Base-by-base conservation (phyloP, 345 rosid species). In the Lagerstroemia speciosa region DNA sequence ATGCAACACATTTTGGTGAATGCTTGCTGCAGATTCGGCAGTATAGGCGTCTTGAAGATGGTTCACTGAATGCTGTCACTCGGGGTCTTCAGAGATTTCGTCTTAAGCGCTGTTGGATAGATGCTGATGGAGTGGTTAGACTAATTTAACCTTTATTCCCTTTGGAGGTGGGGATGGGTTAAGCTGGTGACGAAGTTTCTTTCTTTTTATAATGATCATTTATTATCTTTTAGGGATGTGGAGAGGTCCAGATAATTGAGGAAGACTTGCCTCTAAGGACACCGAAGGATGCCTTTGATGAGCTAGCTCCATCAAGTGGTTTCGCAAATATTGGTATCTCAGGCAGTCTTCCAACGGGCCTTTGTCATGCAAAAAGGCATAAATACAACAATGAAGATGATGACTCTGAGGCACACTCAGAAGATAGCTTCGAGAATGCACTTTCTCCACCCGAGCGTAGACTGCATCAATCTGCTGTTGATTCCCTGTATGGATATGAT, bases 1-100 rank as follows among this genome's bases (percentile, higher is more conserved):
- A 27, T 30, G 26, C 27, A 37, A 26, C 29, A 17, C 1, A 26
- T 22, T 68, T 17, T 38, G 63, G 37, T 53, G 50, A 0, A 30
- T 45, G 17, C 30, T 55, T 38, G 72, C 69, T 69, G 57, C 85
- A 94, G 99, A 91, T 94, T 80, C 87, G 98, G 41, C 96, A 94
- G 67, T 85, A 80, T 66, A 84, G 99, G 62, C 78, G 90, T 24
- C 77, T 91, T 72, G 92, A 84, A 71, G 97, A 91, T 82, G 96
- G 97, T 37, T 84, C 96, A 26, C 80, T 89, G 66, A 94, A 94
- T 72, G 87, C 93, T 62, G 86, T 94, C 64, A 88, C 97, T 74
- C 97, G 96, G 60, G 99, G 99, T 48, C 89, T 87, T 67, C 99
- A 94, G 71, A 86, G 99, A 52, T 91, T 91, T 78, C 84, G 72